Evolutionary conservation across 2,329 filamentous ascomycete species (phyloP).

Genomic region (Juglanconis oblonga): DNA sequence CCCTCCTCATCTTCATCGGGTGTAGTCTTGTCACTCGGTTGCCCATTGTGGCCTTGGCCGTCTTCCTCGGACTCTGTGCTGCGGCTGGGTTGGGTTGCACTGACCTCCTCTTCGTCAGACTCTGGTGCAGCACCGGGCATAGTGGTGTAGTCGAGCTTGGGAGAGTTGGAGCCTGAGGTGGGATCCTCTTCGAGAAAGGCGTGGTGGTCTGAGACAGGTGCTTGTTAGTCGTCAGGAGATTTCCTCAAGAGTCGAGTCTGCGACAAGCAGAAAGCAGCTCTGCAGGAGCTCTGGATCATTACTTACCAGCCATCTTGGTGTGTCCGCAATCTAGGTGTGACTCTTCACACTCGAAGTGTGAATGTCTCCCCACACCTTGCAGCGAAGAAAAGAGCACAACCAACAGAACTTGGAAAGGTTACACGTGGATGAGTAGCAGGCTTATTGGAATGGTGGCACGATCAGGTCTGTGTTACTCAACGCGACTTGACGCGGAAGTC

Average conservation of each 20-base stretch:
- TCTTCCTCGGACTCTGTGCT: constrained; percentile 29
- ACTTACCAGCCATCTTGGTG: constrained; percentile 21
- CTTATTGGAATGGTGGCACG: background rate
- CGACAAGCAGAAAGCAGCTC: background rate
- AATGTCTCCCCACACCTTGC: background rate
- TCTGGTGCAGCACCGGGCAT: constrained; percentile 31
- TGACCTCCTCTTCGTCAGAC: constrained; percentile 35
- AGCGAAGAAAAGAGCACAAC: background rate
- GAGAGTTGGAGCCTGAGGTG: constrained; percentile 33
- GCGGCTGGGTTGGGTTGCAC: constrained; percentile 29
- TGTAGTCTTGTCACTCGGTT: constrained; percentile 13
- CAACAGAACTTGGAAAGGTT: background rate
- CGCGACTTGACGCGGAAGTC: constrained; percentile 1
- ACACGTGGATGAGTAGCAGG: constrained; percentile 1
- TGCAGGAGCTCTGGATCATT: background rate
- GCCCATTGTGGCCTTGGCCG: constrained; percentile 1
- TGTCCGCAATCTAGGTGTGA: background rate
- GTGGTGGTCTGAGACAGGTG: constrained; percentile 22
- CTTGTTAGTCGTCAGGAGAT: background rate
- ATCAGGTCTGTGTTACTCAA: background rate
- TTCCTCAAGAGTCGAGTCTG: background rate
- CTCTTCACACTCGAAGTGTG: background rate
- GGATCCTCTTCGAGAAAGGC: constrained; percentile 27
- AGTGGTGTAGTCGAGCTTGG: constrained; percentile 28
- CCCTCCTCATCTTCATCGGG: constrained; percentile 43